Evolutionary conservation across 768 basidiomycete genomes (phyloP), one percentile per base, ranked within the genome.

Genomic region (Macrolepiota albuminosa): DNA sequence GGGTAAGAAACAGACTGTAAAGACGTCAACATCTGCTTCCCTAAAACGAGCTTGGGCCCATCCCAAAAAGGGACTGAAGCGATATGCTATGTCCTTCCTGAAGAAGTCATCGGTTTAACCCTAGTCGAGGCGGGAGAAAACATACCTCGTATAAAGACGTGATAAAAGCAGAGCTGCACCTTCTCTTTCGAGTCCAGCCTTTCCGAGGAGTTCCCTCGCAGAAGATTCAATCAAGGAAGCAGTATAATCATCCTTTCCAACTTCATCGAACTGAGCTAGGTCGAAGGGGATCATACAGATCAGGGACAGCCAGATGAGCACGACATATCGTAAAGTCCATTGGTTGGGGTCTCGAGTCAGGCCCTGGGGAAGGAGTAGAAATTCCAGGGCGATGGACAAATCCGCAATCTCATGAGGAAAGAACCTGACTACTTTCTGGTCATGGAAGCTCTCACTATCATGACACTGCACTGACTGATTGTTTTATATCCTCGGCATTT

Each of bases 201-300:
- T 84, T 4, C 71, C 70, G 9, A 95, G 76, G 65, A 85, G 81
- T 5, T 66, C 65, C 65, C 81, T 88, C 0, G 83, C 88, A 3
- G 86, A 69, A 1, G 66, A 62, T 64, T 95, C 87, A 2, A 95
- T 73, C 5, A 70, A 69, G 18, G 67, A 64, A 0, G 86, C 84
- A 1, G 89, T 91, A 49, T 78, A 70, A 11, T 85, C 82, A 26
- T 68, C 65, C n/a, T 75, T 69, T 3, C 77, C 78, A 10, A 64
- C 67, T 58, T 89, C 87, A 67, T 94, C 93, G 56, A 97, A 93
- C 66, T 93, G 90, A 34, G 85, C 81, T 42, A 99, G 76, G 68
- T 92, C 87, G 71, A 99, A 99, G 0, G 97, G 97, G 18, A 98
- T 87, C 76, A 91, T 93, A 75, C 91, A 89, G 51, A 97, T 88